These are phyloP conservation scores for Albifimbria verrucaria DNA, from an alignment of 2,329 filamentous ascomycete genomes.

Conservation along the genomic window DNA sequence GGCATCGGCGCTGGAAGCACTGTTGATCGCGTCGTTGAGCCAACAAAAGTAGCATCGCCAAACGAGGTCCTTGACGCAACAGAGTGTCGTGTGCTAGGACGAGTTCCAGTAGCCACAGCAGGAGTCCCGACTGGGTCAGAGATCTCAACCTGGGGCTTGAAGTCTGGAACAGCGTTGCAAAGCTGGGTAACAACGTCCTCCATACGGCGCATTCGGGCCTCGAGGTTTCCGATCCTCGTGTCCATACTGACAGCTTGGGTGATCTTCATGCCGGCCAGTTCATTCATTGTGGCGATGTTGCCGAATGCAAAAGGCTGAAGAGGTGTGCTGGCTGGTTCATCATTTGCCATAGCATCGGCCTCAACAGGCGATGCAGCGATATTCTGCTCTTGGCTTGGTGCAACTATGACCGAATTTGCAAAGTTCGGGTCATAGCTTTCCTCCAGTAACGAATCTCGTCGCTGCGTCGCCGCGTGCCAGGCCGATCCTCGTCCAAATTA, in stretches of 20 bases:
- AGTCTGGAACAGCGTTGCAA: constrained; percentile 42
- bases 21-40: constrained; percentile 36
- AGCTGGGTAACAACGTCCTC: constrained; percentile 51
- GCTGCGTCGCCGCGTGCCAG: constrained; percentile 48
- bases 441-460: constrained; percentile 63
- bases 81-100: constrained; percentile 36
- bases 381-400: constrained; percentile 35
- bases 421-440: constrained; percentile 54
- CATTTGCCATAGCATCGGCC: constrained; percentile 24
- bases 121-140: constrained; percentile 20
- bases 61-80: constrained; percentile 41
- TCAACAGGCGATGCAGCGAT: constrained; percentile 24
- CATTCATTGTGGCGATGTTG: constrained; percentile 40
- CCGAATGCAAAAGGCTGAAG: constrained; percentile 55
- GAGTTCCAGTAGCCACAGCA: constrained; percentile 6
- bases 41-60: constrained; percentile 43
- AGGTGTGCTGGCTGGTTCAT: constrained; percentile 33
- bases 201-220: constrained; percentile 48
- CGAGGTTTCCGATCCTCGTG: constrained; percentile 48
- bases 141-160: constrained; percentile 27
- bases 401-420: constrained; percentile 50
- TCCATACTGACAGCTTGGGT: constrained; percentile 53
- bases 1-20: constrained; percentile 14
- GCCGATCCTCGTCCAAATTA: constrained; percentile 31
- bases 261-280: constrained; percentile 54